These are phyloP conservation scores for Aspergillus bridgeri DNA, from an alignment of 495 filamentous ascomycete species.

Conservation along the genomic window DNA sequence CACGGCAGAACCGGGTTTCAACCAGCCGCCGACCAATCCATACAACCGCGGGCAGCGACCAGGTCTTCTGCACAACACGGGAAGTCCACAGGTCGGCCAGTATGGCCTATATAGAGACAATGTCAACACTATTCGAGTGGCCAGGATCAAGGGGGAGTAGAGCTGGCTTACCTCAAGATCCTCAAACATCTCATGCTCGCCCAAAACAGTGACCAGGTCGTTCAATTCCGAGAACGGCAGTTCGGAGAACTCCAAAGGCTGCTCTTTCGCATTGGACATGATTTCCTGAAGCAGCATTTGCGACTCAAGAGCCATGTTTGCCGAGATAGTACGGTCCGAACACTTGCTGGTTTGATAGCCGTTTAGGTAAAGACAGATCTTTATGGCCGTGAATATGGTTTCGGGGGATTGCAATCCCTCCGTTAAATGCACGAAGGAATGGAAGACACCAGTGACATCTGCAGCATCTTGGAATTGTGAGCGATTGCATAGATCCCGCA, in stretches of 20 bases:
- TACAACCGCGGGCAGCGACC: slow-evolving; percentile 51
- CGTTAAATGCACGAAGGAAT: slow-evolving; percentile 55
- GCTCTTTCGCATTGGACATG: slow-evolving; percentile 45
- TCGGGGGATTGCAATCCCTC: slow-evolving; percentile 46
- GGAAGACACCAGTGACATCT: slow-evolving; percentile 50
- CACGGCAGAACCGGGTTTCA: slow-evolving; percentile 52
- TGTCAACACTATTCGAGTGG: neutral
- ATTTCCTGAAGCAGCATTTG: slow-evolving; percentile 50
- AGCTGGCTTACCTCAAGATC: slow-evolving; percentile 51
- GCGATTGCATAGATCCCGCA: slow-evolving; percentile 40
- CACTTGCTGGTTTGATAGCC: slow-evolving; percentile 43
- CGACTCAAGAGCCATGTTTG: slow-evolving; percentile 52
- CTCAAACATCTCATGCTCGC: slow-evolving; percentile 55
- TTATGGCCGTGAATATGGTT: slow-evolving; percentile 51
- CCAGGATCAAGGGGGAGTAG: neutral
- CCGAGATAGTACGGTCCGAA: slow-evolving; percentile 37
- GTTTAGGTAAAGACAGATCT: slow-evolving; percentile 52
- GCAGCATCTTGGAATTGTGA: slow-evolving; percentile 49
- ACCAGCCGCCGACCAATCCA: slow-evolving; percentile 56
- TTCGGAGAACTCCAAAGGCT: slow-evolving; percentile 51
- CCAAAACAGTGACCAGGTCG: slow-evolving; percentile 53
- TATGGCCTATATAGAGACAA: slow-evolving; percentile 39
- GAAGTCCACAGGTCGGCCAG: slow-evolving; percentile 60
- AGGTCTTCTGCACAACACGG: slow-evolving; percentile 56
- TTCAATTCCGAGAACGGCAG: slow-evolving; percentile 51